Percentiles rank a stretch among this genome's conserved stretches.
Conservation (phyloP, 2,329 filamentous ascomycete species). For the Fusarium piperis region DNA sequence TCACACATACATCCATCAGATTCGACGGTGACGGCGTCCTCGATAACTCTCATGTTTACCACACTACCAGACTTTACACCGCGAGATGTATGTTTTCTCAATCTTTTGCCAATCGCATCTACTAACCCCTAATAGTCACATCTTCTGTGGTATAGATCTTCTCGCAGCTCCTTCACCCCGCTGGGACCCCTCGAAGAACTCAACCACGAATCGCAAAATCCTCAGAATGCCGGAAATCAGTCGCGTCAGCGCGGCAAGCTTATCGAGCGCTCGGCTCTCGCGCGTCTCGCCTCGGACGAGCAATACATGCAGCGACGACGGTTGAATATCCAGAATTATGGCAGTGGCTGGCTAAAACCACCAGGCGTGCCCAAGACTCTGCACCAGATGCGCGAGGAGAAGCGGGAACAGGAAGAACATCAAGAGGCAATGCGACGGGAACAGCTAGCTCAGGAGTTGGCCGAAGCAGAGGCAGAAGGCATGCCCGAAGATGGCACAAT, state of each 20-base stretch:
- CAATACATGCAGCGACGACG: conserved; percentile 79
- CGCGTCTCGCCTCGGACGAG: conserved; percentile 80
- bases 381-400: conserved; percentile 89
- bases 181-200: conserved; percentile 48
- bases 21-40: conserved; percentile 27
- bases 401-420: conserved; percentile 87
- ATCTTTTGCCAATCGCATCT: neutral
- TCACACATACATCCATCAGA: conserved; percentile 15
- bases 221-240: conserved; percentile 45
- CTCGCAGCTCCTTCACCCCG: conserved; percentile 59
- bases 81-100: conserved; percentile 67
- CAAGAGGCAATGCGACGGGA: conserved; percentile 78
- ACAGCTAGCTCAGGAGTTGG: conserved; percentile 77
- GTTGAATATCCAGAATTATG: conserved; percentile 85
- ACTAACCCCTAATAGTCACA: conserved; percentile 65
- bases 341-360: conserved; percentile 88
- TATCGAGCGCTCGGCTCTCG: conserved; percentile 69
- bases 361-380: conserved; percentile 90
- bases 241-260: conserved; percentile 55
- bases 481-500: conserved; percentile 58
- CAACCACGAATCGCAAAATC: conserved; percentile 39
- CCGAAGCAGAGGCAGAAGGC: conserved; percentile 66
- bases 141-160: conserved; percentile 77
- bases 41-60: conserved; percentile 61
- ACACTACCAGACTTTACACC: conserved; percentile 74